A percentile compares a stretch with the other conserved stretches of the same genome.
Evolutionary conservation across 768 basidiomycete species (phyloP).

Genomic region (Russula virescens): DNA sequence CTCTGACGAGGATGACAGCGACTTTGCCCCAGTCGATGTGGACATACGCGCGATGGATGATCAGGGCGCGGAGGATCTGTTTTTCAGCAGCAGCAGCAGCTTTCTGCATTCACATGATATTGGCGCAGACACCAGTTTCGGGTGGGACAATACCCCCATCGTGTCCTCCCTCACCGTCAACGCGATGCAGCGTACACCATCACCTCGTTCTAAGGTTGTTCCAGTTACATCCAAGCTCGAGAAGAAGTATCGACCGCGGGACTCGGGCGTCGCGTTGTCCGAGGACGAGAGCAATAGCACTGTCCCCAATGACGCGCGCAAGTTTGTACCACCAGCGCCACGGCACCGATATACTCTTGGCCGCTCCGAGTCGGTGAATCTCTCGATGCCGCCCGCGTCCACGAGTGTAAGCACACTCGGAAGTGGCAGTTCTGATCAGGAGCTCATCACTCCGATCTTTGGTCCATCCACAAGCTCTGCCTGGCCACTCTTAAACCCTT

Average conservation of each 20-base stretch:
- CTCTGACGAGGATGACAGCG: slow-evolving; percentile 22
- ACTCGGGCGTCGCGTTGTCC: slow-evolving; percentile 57
- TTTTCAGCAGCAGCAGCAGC: slow-evolving; percentile 25
- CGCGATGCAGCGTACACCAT: slow-evolving; percentile 48
- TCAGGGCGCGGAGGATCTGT: slow-evolving; percentile 22
- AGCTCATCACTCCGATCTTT: slow-evolving; percentile 63
- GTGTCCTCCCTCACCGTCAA: slow-evolving; percentile 37
- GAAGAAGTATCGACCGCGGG: slow-evolving; percentile 66
- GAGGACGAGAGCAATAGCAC: slow-evolving; percentile 47
- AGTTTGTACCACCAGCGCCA: slow-evolving; percentile 18
- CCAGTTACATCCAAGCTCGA: slow-evolving; percentile 28
- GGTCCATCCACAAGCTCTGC: slow-evolving; percentile 49
- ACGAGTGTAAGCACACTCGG: slow-evolving; percentile 60
- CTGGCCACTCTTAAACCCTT: slow-evolving; percentile 53
- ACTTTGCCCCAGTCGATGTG: slow-evolving; percentile 22
- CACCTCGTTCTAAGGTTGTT: slow-evolving; percentile 41
- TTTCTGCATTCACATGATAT: slow-evolving; percentile 19
- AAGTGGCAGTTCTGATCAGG: slow-evolving; percentile 53
- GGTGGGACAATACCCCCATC: slow-evolving; percentile 19
- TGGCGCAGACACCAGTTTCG: slow-evolving; percentile 24
- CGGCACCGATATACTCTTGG: slow-evolving; percentile 24
- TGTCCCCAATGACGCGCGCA: background rate
- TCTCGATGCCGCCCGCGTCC: slow-evolving; percentile 50
- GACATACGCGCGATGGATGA: slow-evolving; percentile 16
- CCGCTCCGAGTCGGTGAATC: slow-evolving; percentile 28